Conservation (phyloP, 805 yeast genomes). For the Candida broadrunensis region DNA sequence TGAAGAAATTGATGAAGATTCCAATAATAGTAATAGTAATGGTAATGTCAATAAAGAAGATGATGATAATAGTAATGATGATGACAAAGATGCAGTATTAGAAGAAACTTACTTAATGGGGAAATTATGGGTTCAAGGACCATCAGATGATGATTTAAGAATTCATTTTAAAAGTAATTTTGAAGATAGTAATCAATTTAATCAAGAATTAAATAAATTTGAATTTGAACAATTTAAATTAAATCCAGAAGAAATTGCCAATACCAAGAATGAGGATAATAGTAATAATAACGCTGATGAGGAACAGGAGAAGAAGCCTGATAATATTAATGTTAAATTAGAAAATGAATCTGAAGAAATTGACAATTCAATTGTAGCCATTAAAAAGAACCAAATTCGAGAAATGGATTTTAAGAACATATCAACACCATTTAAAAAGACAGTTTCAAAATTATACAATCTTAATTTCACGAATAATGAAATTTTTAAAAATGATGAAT, state of each 20-base stretch:
- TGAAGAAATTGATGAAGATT: slow-evolving; percentile 42
- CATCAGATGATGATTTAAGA: slow-evolving; percentile 47
- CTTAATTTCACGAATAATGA: slow-evolving; percentile 22
- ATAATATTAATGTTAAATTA: slow-evolving; percentile 10
- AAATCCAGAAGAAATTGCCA: neutral
- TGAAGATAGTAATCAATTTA: slow-evolving; percentile 12
- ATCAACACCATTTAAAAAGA: slow-evolving; percentile 15
- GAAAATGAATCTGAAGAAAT: slow-evolving; percentile 17
- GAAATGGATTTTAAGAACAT: slow-evolving; percentile 22
- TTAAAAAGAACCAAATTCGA: slow-evolving; percentile 8
- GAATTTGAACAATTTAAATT: neutral
- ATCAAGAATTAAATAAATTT: slow-evolving; percentile 1
- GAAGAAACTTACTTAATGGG: slow-evolving; percentile 75
- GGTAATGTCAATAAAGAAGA: slow-evolving; percentile 13
- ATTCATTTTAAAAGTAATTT: slow-evolving; percentile 15
- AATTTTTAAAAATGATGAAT: slow-evolving; percentile 9
- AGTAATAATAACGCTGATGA: neutral
- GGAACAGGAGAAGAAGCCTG: slow-evolving; percentile 3
- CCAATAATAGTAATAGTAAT: slow-evolving; percentile 19
- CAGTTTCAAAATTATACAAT: slow-evolving; percentile 26
- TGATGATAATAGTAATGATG: slow-evolving; percentile 26
- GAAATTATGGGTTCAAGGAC: slow-evolving; percentile 89
- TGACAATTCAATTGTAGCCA: neutral
- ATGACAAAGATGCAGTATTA: slow-evolving; percentile 42
- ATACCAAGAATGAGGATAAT: neutral